Evolutionary conservation across 1,284 basidiomycete genomes (phyloP).

Genomic region (Ceratobasidium sp.): DNA sequence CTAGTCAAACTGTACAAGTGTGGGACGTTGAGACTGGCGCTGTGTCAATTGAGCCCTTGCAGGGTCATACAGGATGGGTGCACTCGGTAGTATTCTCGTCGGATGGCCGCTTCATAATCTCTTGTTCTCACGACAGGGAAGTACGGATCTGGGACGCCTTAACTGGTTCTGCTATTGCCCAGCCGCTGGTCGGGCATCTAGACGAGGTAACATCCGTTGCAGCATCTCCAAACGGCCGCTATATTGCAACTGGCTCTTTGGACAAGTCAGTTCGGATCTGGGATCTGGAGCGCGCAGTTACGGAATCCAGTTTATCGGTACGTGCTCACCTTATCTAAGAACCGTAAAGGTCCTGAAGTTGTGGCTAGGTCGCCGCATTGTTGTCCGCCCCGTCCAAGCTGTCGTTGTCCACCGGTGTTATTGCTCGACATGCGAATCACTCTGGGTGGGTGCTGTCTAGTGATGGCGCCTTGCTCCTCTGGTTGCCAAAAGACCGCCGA

Average conservation of each 20-base stretch:
- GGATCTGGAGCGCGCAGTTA: neutral
- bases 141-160: slow-evolving; percentile 24
- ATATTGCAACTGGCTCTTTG: slow-evolving; percentile 28
- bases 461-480: neutral
- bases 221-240: slow-evolving; percentile 38
- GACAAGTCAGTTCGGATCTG: slow-evolving; percentile 42
- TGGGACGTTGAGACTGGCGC: slow-evolving; percentile 17
- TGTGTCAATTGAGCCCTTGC: neutral
- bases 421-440: neutral
- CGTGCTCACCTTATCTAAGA: too few relatives aligned
- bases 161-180: neutral
- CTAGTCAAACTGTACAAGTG: slow-evolving; percentile 6
- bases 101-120: slow-evolving; percentile 3
- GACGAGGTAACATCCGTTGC: slow-evolving; percentile 11
- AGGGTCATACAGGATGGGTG: neutral
- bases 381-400: neutral
- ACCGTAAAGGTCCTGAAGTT: neutral
- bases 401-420: neutral
- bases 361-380: neutral
- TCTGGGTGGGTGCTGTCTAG: neutral
- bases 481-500: neutral
- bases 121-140: slow-evolving; percentile 4
- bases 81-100: slow-evolving; percentile 23
- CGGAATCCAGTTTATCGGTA: neutral
- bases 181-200: neutral